These are phyloP conservation scores for Fonsecaea nubica DNA, from an alignment of 2,329 filamentous ascomycete genomes.

Conservation along the genomic window DNA sequence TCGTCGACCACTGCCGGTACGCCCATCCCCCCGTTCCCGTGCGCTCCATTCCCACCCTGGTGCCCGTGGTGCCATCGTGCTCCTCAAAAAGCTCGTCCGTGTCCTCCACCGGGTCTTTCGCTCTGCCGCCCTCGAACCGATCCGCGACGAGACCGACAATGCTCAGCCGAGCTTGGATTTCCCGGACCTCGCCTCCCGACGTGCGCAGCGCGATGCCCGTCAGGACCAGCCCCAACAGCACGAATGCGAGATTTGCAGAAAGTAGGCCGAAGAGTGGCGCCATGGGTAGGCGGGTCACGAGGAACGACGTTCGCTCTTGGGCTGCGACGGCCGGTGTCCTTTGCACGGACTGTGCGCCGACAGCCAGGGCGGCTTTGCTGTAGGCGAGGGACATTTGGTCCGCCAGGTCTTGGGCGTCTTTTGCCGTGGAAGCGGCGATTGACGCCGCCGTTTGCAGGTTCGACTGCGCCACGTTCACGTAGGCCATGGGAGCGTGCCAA, in stretches of 20 bases:
- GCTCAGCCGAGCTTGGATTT: conserved; percentile 27
- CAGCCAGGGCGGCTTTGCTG: conserved; percentile 12
- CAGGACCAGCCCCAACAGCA: conserved; percentile 7
- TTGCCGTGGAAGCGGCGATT: not conserved
- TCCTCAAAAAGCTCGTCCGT: conserved; percentile 28
- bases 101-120: conserved; percentile 2
- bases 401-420: not conserved
- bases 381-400: not conserved
- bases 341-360: conserved; percentile 16
- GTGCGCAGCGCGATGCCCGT: conserved; percentile 17
- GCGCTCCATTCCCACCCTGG: conserved; percentile 9
- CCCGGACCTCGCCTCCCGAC: conserved; percentile 16
- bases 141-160: conserved; percentile 27
- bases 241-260: conserved; percentile 5
- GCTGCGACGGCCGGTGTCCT: not conserved
- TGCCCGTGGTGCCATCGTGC: conserved; percentile 14
- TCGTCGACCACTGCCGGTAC: not conserved
- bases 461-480: not conserved
- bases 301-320: not conserved
- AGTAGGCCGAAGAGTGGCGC: not conserved
- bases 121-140: conserved; percentile 21
- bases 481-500: not conserved
- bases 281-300: conserved; percentile 9
- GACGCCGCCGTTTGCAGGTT: not conserved
- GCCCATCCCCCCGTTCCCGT: conserved; percentile 4